Percentiles rank a stretch among this genome's conserved stretches.
Evolutionary conservation across 306 rosid genomes (phyloP).

Genomic region (Lotus japonicus): DNA sequence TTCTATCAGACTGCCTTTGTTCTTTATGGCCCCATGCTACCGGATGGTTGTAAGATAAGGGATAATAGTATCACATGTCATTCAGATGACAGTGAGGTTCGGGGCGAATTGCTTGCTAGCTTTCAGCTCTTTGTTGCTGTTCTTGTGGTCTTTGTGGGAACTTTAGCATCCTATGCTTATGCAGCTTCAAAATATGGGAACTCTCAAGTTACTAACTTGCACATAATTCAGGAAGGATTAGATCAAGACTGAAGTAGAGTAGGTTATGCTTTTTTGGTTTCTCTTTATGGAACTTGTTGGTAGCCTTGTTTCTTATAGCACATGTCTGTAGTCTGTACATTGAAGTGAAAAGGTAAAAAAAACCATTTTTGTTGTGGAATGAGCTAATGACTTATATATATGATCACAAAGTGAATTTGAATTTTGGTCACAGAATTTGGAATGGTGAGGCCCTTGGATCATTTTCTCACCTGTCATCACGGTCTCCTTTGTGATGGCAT

Average conservation of each 20-base stretch:
- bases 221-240: constrained; percentile 25
- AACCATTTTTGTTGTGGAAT: too few species aligned
- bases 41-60: constrained; percentile 65
- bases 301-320: background rate
- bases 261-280: too few species aligned
- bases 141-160: constrained; percentile 53
- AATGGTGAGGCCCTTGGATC: too few species aligned
- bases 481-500: too few species aligned
- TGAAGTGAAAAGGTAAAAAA: too few species aligned
- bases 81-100: constrained; percentile 55
- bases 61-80: constrained; percentile 43
- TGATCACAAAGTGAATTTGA: too few species aligned
- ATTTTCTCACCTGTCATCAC: too few species aligned
- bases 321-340: too few species aligned
- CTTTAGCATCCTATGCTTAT: constrained; percentile 43
- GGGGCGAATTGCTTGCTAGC: constrained; percentile 89
- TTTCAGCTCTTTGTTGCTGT: constrained; percentile 58
- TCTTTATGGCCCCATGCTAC: constrained; percentile 89
- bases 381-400: too few species aligned
- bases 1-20: constrained; percentile 97
- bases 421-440: too few species aligned
- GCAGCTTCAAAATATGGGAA: constrained; percentile 56
- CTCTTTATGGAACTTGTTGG: constrained; percentile 4
- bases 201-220: constrained; percentile 12
- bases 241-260: constrained; percentile 33